phyloP scores from a whole-genome alignment of 73 alveolate genomes.

The Paramecium sexaurelia region DNA sequence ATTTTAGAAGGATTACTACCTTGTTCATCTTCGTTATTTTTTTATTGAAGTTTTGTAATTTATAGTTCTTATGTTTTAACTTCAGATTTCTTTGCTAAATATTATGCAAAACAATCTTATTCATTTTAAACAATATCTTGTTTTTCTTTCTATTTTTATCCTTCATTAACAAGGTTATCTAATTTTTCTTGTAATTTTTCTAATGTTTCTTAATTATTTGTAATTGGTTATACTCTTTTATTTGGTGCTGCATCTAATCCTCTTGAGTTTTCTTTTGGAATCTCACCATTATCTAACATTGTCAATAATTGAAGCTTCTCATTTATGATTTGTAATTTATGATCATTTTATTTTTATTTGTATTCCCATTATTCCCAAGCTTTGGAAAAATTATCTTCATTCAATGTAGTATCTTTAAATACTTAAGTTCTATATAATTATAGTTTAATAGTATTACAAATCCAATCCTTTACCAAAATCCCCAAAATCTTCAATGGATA shows the following conservation, averaged over 20 bases:
- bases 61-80: neutral
- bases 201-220: neutral
- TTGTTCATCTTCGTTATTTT: neutral
- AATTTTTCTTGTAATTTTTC: conserved; percentile 2
- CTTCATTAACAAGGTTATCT: neutral
- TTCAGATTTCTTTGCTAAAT: neutral
- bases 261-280: neutral
- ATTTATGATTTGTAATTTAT: neutral
- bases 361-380: conserved; percentile 41
- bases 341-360: neutral
- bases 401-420: neutral
- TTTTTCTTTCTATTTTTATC: neutral
- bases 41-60: neutral
- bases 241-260: neutral
- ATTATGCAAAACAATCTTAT: conserved; percentile 7
- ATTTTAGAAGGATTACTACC: neutral
- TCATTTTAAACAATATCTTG: conserved; percentile 10
- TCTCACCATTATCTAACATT: neutral
- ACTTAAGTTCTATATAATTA: neutral
- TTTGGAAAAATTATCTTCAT: conserved; percentile 35
- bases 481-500: conserved; percentile 41
- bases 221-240: neutral
- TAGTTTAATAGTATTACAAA: neutral
- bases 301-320: neutral
- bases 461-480: conserved; percentile 36